Percentiles rank a stretch among this genome's conserved stretches.
Conservation (phyloP, 495 filamentous ascomycete species). For the Rhizodiscina lignyota region DNA sequence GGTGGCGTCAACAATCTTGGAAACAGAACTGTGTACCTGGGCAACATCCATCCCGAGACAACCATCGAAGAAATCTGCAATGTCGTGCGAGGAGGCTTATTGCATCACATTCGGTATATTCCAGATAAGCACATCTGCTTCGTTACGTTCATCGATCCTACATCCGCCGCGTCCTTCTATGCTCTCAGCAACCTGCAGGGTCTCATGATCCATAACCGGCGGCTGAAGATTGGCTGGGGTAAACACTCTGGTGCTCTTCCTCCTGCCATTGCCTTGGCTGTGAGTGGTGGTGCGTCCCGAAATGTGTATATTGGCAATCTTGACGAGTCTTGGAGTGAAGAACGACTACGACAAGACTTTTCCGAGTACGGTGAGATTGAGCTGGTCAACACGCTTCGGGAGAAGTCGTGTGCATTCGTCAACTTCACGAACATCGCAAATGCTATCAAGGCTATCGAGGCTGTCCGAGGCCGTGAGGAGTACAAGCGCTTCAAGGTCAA, state of each 20-base stretch:
- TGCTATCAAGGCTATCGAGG: slow-evolving; percentile 97
- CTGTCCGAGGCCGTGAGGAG: slow-evolving; percentile 82
- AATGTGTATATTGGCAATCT: slow-evolving; percentile 98
- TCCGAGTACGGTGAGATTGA: slow-evolving; percentile 97
- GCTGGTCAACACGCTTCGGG: slow-evolving; percentile 85
- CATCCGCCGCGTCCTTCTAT: slow-evolving; percentile 94
- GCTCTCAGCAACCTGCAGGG: slow-evolving; percentile 93
- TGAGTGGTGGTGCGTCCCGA: slow-evolving; percentile 86
- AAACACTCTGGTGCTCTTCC: slow-evolving; percentile 97
- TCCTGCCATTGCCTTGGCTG: slow-evolving; percentile 87
- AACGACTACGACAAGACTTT: slow-evolving; percentile 89
- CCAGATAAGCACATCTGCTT: slow-evolving; percentile 99
- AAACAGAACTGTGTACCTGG: slow-evolving; percentile 93
- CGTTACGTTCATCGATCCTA: slow-evolving; percentile 97
- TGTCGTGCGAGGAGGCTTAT: slow-evolving; percentile 23
- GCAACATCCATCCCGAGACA: slow-evolving; percentile 97
- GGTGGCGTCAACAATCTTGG: slow-evolving; percentile 94
- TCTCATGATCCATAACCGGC: slow-evolving; percentile 96
- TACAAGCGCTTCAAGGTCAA: slow-evolving; percentile 98
- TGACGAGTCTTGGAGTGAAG: slow-evolving; percentile 93
- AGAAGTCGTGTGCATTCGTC: slow-evolving; percentile 98
- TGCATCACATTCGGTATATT: slow-evolving; percentile 98
- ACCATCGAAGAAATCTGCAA: slow-evolving; percentile 83
- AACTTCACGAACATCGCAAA: slow-evolving; percentile 99
- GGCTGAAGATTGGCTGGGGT: slow-evolving; percentile 97